phyloP scores from a whole-genome alignment of 2,329 filamentous ascomycete genomes.

The Cladosporium oxysporum region DNA sequence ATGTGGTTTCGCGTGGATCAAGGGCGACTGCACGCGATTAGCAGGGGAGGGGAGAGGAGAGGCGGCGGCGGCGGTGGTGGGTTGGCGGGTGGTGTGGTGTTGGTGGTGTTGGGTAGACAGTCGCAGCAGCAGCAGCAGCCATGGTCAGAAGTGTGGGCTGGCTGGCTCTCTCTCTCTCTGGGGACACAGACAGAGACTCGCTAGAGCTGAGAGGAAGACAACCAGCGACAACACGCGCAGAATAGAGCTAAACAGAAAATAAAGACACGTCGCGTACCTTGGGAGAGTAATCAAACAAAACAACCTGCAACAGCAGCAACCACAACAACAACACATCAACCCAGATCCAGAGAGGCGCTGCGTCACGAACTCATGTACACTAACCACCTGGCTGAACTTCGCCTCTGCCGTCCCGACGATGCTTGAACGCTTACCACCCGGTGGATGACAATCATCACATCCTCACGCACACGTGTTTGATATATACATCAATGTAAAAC shows the following conservation, averaged over 20 bases:
- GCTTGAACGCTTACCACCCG: neutral
- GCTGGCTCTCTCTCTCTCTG: neutral
- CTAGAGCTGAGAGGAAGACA: neutral
- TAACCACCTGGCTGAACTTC: slow-evolving; percentile 5
- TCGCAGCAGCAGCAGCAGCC: slow-evolving; percentile 2
- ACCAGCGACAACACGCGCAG: neutral
- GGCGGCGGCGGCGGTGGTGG: neutral
- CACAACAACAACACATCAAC: slow-evolving; percentile 6
- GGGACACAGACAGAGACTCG: neutral
- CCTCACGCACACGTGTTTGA: neutral
- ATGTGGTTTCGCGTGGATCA: neutral
- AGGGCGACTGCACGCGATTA: slow-evolving; percentile 9
- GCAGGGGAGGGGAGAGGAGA: neutral
- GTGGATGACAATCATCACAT: neutral
- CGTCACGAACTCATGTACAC: slow-evolving; percentile 10
- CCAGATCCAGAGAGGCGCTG: slow-evolving; percentile 8
- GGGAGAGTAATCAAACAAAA: neutral
- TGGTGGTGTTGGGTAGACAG: neutral
- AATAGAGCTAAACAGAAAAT: neutral
- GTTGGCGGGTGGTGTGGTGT: slow-evolving; percentile 6
- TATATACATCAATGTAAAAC: neutral
- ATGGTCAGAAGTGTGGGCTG: slow-evolving; percentile 6
- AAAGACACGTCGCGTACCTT: neutral
- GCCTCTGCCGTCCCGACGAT: neutral
- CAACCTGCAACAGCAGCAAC: neutral